Evolutionary conservation across 164 flowering plant genomes (phyloP).

Genomic region (Nymphaea thermarum): DNA sequence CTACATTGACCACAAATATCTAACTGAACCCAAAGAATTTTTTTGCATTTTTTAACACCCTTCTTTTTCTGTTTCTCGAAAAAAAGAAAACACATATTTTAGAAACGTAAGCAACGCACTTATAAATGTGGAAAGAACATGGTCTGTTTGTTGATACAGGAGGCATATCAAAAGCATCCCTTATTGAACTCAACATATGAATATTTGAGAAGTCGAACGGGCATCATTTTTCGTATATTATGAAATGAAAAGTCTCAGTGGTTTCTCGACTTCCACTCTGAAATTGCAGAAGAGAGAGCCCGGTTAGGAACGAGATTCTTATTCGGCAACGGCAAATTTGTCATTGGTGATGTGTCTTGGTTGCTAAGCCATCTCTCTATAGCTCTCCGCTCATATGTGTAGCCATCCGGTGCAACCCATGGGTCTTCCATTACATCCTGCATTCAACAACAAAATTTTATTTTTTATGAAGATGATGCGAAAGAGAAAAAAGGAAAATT

Average conservation of each 20-base stretch:
- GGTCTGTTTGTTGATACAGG: no score
- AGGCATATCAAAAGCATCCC: no score
- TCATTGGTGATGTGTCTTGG: conserved; percentile 65
- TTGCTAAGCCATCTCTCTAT: conserved; percentile 56
- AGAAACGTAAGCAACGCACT: no score
- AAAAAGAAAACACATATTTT: no score
- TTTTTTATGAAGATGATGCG: background rate
- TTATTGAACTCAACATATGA: no score
- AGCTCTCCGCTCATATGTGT: conserved; percentile 69
- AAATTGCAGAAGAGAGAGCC: conserved; percentile 57
- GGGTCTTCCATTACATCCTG: conserved; percentile 85
- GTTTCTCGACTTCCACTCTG: conserved; percentile 57
- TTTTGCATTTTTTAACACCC: no score
- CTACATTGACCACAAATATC: no score
- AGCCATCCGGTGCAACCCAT: conserved; percentile 85
- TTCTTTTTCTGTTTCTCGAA: no score
- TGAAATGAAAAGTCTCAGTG: background rate
- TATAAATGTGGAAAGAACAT: no score
- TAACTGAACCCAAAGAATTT: no score
- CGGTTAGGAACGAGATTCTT: conserved; percentile 55
- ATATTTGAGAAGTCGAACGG: no score
- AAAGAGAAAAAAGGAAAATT: background rate
- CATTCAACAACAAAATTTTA: background rate
- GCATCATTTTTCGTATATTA: no score
- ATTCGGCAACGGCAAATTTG: conserved; percentile 41